A percentile compares a stretch with the other conserved stretches of the same genome.
phyloP scores from a whole-genome alignment of 2,329 filamentous ascomycete species.

The Cladosporium sp. region DNA sequence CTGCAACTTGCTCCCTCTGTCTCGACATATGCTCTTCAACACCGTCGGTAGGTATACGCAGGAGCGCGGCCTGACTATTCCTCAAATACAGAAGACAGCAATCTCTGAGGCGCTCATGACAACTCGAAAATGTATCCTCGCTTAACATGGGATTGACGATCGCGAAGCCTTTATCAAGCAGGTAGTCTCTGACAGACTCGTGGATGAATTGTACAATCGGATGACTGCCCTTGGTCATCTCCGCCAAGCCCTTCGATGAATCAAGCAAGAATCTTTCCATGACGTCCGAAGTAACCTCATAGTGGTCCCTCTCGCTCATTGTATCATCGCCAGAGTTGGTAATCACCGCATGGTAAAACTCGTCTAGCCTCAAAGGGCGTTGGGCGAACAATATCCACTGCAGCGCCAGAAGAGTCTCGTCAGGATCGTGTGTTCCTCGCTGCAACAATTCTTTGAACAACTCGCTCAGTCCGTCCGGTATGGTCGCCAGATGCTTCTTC shows the following conservation, averaged over 20 bases:
- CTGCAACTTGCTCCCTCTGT: too few relatives aligned
- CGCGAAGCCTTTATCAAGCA: conserved; percentile 41
- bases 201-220: conserved; percentile 57
- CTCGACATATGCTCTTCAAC: not conserved
- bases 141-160: conserved; percentile 34
- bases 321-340: conserved; percentile 34
- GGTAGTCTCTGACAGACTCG: conserved; percentile 54
- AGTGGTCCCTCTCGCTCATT: conserved; percentile 51
- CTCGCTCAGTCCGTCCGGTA: conserved; percentile 46
- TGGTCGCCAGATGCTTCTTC: conserved; percentile 40
- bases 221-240: conserved; percentile 40
- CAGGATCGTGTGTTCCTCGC: conserved; percentile 47
- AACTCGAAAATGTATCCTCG: not conserved
- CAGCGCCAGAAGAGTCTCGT: conserved; percentile 50
- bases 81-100: conserved; percentile 21
- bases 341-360: conserved; percentile 45
- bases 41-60: not conserved
- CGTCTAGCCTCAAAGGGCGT: conserved; percentile 44
- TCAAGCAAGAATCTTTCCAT: conserved; percentile 43
- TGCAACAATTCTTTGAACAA: conserved; percentile 56
- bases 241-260: conserved; percentile 55
- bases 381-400: conserved; percentile 58
- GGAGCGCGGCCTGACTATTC: not conserved
- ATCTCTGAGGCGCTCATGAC: conserved; percentile 27
- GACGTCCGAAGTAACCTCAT: conserved; percentile 47